Conservation (phyloP, 1,284 basidiomycete genomes). For the Apiotrichum mycotoxinovorans region DNA sequence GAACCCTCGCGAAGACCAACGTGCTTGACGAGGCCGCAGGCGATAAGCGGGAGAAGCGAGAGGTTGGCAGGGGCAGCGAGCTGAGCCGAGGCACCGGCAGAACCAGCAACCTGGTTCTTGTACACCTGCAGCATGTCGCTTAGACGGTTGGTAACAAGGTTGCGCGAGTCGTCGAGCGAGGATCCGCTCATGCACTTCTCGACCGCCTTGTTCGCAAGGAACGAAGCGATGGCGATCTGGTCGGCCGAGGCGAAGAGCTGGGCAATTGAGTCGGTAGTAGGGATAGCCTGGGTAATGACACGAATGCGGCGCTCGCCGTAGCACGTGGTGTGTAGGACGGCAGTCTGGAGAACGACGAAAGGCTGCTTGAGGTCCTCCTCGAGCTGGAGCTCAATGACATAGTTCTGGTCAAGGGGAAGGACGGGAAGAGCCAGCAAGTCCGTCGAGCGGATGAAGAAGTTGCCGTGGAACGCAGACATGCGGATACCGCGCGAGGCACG, state of each 20-base stretch:
- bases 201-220: conserved; percentile 94
- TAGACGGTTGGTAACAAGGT: conserved; percentile 83
- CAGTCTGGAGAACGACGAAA: conserved; percentile 94
- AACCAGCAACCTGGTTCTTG: conserved; percentile 94
- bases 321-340: conserved; percentile 92
- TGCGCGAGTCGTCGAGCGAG: conserved; percentile 82
- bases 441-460: conserved; percentile 98
- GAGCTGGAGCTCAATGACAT: conserved; percentile 94
- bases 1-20: conserved; percentile 92
- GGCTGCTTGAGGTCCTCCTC: conserved; percentile 91
- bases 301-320: conserved; percentile 94
- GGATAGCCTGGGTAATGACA: conserved; percentile 87
- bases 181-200: conserved; percentile 79
- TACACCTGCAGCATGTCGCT: conserved; percentile 88
- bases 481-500: conserved; percentile 90
- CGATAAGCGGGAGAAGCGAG: conserved; percentile 85
- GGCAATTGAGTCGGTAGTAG: conserved; percentile 86
- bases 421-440: conserved; percentile 95
- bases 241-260: conserved; percentile 95
- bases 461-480: conserved; percentile 97
- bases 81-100: conserved; percentile 89
- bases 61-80: conserved; percentile 87
- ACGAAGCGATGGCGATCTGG: conserved; percentile 83
- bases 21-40: conserved; percentile 89
- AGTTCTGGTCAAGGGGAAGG: conserved; percentile 94